Base-by-base conservation (phyloP, 371 early-diverging fungal genomes). In the Haplosporangium sp. region DNA sequence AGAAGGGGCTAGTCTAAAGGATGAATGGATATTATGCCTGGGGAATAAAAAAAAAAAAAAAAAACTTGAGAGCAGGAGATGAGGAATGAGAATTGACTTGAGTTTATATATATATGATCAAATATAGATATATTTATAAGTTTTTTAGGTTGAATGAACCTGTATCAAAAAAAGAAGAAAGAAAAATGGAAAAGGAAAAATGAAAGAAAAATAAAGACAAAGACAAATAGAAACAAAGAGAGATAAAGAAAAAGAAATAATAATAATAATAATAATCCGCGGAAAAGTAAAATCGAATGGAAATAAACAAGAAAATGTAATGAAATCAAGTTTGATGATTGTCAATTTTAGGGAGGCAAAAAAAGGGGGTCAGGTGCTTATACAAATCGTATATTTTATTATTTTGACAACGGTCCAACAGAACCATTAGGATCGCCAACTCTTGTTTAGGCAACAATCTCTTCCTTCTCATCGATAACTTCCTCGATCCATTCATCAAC, bases 401-500 rank as follows among this genome's bases (percentile, higher is more conserved):
- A 39, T 55, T 69, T 52, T 45, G 35, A 47, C 40, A 61, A 20
- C 9, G 45, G 19, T 38, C 27, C 55, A 9, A 40, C 58, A 27
- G 42, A n/a, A 42, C 45, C 39, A 27, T 38, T 34, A 4, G 7
- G 8, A 37, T 15, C 6, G 7, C 61, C 10, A 27, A n/a, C 61
- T 19, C 15, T 44, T 17, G 34, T 11, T 72, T 85, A 86, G 60
- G 75, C 81, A 65, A 91, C 82, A 75, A 91, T 77, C 79, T 91
- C 91, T 72, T 89, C 89, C 63, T 84, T 87, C 77, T 91, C 91
- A 57, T 90, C 91, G 65, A 91, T 83, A 42, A 94, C 90, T 82
- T 93, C 94, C 84, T 95, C 94, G 59, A 95, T 91, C 88, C 93
- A 89, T 87, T 95, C 95, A 76, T 95, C 94, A 65, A 95, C 88